Percentiles rank a stretch among this genome's conserved stretches.
Evolutionary conservation across 345 rosid species (phyloP).

Genomic region (Nephelium lappaceum): DNA sequence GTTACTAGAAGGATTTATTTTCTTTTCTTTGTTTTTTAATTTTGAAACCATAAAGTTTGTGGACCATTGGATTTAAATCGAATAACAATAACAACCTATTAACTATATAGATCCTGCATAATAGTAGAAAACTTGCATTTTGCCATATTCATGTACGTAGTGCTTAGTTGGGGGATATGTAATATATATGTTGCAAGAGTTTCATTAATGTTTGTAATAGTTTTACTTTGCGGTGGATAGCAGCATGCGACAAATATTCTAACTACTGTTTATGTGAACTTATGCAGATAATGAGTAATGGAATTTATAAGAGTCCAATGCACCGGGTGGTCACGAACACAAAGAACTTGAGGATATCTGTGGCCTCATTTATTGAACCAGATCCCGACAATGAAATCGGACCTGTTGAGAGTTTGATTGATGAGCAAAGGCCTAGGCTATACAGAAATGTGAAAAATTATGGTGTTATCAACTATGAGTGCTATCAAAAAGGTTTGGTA

Average conservation of each 20-base stretch:
- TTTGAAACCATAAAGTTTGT: too few relatives aligned
- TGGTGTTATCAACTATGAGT: conserved; percentile 44
- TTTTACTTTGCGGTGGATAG: not conserved
- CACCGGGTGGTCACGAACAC: conserved; percentile 55
- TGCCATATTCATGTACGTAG: not conserved
- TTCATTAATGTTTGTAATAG: not conserved
- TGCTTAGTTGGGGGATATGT: not conserved
- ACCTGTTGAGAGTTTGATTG: conserved; percentile 36
- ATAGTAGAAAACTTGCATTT: too few relatives aligned
- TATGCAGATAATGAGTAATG: conserved; percentile 59
- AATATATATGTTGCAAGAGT: too few relatives aligned
- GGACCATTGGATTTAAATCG: too few relatives aligned
- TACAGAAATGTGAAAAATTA: conserved; percentile 46
- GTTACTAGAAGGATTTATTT: too few relatives aligned
- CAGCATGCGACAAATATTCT: not conserved
- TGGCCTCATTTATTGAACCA: conserved; percentile 49
- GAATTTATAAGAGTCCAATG: conserved; percentile 52
- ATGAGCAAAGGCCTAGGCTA: conserved; percentile 39
- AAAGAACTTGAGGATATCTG: conserved; percentile 39
- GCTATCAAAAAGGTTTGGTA: conserved; percentile 44
- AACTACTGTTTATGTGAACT: not conserved
- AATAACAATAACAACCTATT: too few relatives aligned
- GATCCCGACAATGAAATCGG: conserved; percentile 40
- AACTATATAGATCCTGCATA: too few relatives aligned
- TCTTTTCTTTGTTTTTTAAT: too few relatives aligned